Evolutionary conservation across 164 flowering plant species (phyloP).

Genomic region (Paratinospora sagittata): DNA sequence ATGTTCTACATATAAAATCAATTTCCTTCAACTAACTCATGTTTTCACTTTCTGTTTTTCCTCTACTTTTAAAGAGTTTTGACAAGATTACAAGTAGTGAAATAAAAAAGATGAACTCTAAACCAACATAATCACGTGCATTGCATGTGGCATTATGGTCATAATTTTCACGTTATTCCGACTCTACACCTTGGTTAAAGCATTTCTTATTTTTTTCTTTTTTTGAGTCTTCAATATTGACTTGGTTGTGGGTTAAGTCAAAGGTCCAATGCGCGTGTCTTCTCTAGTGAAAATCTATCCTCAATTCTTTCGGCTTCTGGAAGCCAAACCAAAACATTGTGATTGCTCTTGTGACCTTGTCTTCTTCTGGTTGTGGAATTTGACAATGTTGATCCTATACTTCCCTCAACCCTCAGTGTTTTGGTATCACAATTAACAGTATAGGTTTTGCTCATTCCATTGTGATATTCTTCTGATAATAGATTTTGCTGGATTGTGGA

Average conservation of each 20-base stretch:
- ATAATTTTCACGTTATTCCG: neutral
- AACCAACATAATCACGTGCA: no score
- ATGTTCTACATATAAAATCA: no score
- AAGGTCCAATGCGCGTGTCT: neutral
- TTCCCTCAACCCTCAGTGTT: neutral
- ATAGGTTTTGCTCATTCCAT: neutral
- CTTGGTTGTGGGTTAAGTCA: neutral
- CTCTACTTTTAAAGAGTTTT: no score
- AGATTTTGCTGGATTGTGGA: conserved; percentile 94
- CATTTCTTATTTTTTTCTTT: neutral
- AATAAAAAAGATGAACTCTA: no score
- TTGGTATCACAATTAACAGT: neutral
- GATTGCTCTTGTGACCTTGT: neutral
- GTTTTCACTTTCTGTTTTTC: no score
- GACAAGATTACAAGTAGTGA: no score
- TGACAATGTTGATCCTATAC: no score
- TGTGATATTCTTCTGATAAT: conserved; percentile 1
- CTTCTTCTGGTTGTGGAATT: neutral
- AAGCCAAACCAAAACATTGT: neutral
- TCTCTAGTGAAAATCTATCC: neutral
- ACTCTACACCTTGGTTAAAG: neutral
- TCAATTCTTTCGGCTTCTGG: neutral
- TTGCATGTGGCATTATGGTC: neutral
- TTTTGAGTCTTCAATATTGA: neutral
- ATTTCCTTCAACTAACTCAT: no score